Conservation (phyloP, 2,329 filamentous ascomycete genomes). For the Blastomyces parvus region DNA sequence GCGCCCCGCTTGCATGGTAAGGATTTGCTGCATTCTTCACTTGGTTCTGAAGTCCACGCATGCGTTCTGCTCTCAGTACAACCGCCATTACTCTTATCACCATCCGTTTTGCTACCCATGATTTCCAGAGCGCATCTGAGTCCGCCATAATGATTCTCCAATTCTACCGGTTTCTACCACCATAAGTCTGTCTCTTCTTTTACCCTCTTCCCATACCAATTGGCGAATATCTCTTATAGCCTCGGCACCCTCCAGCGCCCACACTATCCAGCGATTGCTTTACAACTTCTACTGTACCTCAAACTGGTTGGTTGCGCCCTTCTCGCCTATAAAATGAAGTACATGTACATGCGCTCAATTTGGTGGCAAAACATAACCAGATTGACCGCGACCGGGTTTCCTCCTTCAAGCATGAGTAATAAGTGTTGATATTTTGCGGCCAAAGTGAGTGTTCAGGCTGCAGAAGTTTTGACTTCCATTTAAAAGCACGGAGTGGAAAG, state of each 20-base stretch:
- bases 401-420: no score
- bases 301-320: conserved; percentile 1
- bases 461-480: no score
- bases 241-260: not conserved
- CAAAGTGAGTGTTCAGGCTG: no score
- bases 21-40: no score
- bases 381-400: no score
- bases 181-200: conserved; percentile 5
- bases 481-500: no score
- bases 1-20: no score
- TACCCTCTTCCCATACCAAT: conserved; percentile 10
- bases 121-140: not conserved
- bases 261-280: conserved; percentile 9
- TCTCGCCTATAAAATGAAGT: not conserved
- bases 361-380: conserved; percentile 6
- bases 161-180: conserved; percentile 10
- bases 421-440: no score
- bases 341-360: not conserved
- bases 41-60: no score
- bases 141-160: conserved; percentile 1
- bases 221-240: conserved; percentile 6
- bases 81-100: no score
- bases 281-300: conserved; percentile 10
- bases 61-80: no score
- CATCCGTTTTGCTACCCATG: no score